Base-by-base conservation (phyloP, 192 early-diverging fungal species). In the Coemansia reversa region DNA sequence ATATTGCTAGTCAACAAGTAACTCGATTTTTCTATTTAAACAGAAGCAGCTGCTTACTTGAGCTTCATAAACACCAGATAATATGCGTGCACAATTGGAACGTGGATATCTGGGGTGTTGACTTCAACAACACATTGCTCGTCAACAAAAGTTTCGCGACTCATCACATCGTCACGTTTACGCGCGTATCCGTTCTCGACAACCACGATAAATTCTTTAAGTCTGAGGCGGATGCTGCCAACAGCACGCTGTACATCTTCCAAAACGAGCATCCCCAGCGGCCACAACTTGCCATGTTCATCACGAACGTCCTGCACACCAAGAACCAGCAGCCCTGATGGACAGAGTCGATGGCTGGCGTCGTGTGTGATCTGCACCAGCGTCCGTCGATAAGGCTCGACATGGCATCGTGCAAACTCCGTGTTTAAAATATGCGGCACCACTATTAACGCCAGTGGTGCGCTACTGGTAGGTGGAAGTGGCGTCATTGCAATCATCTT, bases 251-350 rank as follows among this genome's bases (percentile, higher is more conserved):
- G 79, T 18, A 93, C 82, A 62, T 93, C 91, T 65, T 93, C 90
- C 35, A 90, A 61, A 5, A 93, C 73, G 1, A 93, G 72, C 88
- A 93, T 86, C 0, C 88, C 76, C 48, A 93, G 53, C 14, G 91
- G 91, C 83, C 87, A 88, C 54, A 93, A 68, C 61, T 88, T 91
- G 18, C 85, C 86, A 3, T 63, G 45, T 16, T 69, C 75, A 48
- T 84, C 73, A 47, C 91, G 81, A 8, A 90, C 65, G 51, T 93
- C 91, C 76, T 90, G 89, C 3, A 85, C 75, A 2, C 91, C 91
- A 0, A 91, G 71, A 11, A 90, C 69, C 42, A 93, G 74, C 28
- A 91, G 74, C 0, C 91, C 91, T 0, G 82, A 74, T 0, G 86
- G 81, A 2, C 86, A 73, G n/a, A 93, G 71, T 1, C 79, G 77